These are phyloP conservation scores for Aureobasidium sp. DNA, from an alignment of 2,329 filamentous ascomycete genomes.

Conservation along the genomic window DNA sequence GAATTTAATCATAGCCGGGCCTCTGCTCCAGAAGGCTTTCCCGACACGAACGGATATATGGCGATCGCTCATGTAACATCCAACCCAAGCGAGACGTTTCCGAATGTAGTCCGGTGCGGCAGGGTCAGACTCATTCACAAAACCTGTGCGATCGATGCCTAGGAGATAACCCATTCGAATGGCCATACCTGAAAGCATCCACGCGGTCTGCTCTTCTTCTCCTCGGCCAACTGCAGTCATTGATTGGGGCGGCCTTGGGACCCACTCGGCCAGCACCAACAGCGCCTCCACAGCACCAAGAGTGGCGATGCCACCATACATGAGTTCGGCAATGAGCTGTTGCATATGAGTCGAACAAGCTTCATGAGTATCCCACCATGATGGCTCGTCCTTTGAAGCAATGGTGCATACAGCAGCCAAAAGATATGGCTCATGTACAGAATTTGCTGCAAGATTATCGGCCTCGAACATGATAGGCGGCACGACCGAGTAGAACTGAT, in stretches of 20 bases:
- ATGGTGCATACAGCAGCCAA: constrained; percentile 29
- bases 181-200: constrained; percentile 30
- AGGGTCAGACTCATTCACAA: constrained; percentile 25
- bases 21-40: constrained; percentile 30
- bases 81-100: constrained; percentile 28
- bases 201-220: constrained; percentile 29
- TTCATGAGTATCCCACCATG: constrained; percentile 29
- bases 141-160: constrained; percentile 29
- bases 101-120: constrained; percentile 26
- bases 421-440: constrained; percentile 27
- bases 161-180: constrained; percentile 30
- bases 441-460: constrained; percentile 23
- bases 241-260: constrained; percentile 25
- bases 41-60: constrained; percentile 30
- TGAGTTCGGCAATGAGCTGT: constrained; percentile 26
- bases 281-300: constrained; percentile 30
- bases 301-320: constrained; percentile 26
- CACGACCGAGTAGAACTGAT: constrained; percentile 29
- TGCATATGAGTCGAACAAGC: constrained; percentile 30
- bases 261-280: constrained; percentile 30
- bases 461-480: constrained; percentile 27
- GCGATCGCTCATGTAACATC: constrained; percentile 29
- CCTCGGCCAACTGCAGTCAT: constrained; percentile 26
- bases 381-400: constrained; percentile 28
- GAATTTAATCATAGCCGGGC: constrained; percentile 28